phyloP scores from a whole-genome alignment of 2,329 filamentous ascomycete species.

The Aspergillus phoenicis region DNA sequence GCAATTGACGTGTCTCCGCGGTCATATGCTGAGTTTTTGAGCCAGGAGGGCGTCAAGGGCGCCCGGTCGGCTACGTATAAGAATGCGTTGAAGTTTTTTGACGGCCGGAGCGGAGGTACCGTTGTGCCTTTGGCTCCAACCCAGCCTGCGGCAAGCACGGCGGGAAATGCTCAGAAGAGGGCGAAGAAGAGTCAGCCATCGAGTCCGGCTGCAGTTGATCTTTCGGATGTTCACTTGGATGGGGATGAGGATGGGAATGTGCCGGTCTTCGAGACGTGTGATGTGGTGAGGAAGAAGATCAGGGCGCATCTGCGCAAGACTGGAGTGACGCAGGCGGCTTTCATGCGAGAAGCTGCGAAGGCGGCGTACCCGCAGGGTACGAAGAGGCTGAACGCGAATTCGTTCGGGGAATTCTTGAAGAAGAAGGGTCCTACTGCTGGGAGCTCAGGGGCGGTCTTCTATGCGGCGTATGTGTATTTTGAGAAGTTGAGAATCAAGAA shows the following conservation, averaged over 20 bases:
- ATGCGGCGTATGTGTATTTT: constrained; percentile 61
- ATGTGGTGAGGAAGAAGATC: constrained; percentile 62
- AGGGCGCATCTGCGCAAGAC: constrained; percentile 52
- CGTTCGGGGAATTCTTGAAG: constrained; percentile 54
- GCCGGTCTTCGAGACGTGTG: constrained; percentile 59
- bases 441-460: constrained; percentile 54
- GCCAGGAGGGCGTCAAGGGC: constrained; percentile 36
- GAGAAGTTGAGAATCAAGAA: constrained; percentile 60
- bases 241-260: constrained; percentile 54
- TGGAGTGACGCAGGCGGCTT: constrained; percentile 54
- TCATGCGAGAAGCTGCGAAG: constrained; percentile 54
- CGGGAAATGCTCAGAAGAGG: not conserved
- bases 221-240: constrained; percentile 48
- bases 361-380: constrained; percentile 41
- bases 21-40: constrained; percentile 53
- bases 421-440: constrained; percentile 54
- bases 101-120: constrained; percentile 53
- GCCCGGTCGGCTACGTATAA: constrained; percentile 31
- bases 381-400: constrained; percentile 33
- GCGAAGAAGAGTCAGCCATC: not conserved
- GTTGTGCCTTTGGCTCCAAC: constrained; percentile 34
- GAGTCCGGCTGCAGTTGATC: constrained; percentile 37
- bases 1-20: constrained; percentile 40
- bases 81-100: constrained; percentile 48
- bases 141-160: not conserved